phyloP scores from a whole-genome alignment of 352 stramenopile species.

The Elongisporangium senticosum region DNA sequence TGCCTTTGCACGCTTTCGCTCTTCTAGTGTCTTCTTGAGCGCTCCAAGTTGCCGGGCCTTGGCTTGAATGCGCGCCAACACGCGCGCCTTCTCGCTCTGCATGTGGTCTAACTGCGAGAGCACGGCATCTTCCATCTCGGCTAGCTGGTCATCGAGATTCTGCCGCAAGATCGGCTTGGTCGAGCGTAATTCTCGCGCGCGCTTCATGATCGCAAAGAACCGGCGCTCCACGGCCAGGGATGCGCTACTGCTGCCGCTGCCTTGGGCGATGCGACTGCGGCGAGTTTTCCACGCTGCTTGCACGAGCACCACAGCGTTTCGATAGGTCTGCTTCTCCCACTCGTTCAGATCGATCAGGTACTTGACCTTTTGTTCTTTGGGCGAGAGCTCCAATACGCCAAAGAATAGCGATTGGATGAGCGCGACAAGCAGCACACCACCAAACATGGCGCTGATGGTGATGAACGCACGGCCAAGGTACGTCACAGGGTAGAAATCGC shows the following conservation, averaged over 20 bases:
- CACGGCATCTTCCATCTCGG: slow-evolving; percentile 30
- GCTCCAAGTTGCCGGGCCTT: slow-evolving; percentile 18
- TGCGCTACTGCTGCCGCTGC: not conserved
- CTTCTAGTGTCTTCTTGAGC: slow-evolving; percentile 1
- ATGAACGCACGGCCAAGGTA: slow-evolving; percentile 54
- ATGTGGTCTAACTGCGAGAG: slow-evolving; percentile 28
- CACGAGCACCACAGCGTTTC: slow-evolving; percentile 36
- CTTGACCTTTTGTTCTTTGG: slow-evolving; percentile 54
- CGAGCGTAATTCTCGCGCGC: slow-evolving; percentile 20
- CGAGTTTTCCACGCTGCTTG: slow-evolving; percentile 38
- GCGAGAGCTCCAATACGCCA: slow-evolving; percentile 61
- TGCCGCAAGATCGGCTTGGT: slow-evolving; percentile 25
- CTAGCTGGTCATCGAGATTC: slow-evolving; percentile 42
- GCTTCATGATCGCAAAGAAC: slow-evolving; percentile 21
- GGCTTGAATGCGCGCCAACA: slow-evolving; percentile 35
- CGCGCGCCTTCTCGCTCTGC: slow-evolving; percentile 24
- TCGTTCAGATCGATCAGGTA: slow-evolving; percentile 56
- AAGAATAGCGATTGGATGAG: slow-evolving; percentile 77
- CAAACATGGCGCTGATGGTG: slow-evolving; percentile 60
- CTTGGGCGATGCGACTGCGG: not conserved
- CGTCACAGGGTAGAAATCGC: slow-evolving; percentile 68
- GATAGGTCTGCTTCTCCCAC: slow-evolving; percentile 43
- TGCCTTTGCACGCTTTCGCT: not conserved
- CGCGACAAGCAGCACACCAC: slow-evolving; percentile 61
- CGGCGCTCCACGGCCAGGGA: slow-evolving; percentile 9